These are phyloP conservation scores for Phycomyces nitens DNA, from an alignment of 192 early-diverging fungal genomes.

Conservation along the genomic window DNA sequence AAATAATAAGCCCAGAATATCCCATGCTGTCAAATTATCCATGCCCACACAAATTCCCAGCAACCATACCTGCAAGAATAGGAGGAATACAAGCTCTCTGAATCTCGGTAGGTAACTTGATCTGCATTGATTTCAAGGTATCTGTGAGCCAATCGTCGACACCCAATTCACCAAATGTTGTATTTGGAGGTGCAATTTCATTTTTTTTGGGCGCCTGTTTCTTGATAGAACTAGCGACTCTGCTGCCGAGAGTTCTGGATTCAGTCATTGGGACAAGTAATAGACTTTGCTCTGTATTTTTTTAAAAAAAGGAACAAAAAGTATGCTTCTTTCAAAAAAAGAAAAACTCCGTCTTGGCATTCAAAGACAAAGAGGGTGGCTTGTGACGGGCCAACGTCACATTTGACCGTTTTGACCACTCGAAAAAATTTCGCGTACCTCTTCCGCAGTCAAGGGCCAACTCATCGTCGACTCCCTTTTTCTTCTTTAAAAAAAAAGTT, in stretches of 20 bases:
- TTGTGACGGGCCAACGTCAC: background rate
- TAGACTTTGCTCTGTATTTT: background rate
- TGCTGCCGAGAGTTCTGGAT: background rate
- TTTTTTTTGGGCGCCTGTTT: background rate
- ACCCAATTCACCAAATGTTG: slow-evolving; percentile 69
- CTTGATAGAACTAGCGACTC: background rate
- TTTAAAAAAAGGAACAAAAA: background rate
- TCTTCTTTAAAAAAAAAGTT: background rate
- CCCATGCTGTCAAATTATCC: too few species aligned
- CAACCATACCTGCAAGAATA: slow-evolving; percentile 50
- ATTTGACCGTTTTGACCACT: background rate
- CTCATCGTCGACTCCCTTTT: background rate
- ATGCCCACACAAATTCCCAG: too few species aligned
- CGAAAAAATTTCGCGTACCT: slow-evolving; percentile 1
- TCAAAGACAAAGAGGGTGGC: background rate
- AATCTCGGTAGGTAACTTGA: slow-evolving; percentile 86
- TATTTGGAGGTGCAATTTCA: slow-evolving; percentile 1
- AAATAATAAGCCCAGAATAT: too few species aligned
- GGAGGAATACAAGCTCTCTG: slow-evolving; percentile 83
- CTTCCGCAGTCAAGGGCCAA: too few species aligned
- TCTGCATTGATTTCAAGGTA: slow-evolving; percentile 76
- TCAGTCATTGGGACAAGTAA: background rate
- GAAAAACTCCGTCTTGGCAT: background rate
- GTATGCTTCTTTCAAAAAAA: background rate
- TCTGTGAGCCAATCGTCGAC: slow-evolving; percentile 80